A percentile compares a stretch with the other conserved stretches of the same genome.
Conservation (phyloP, 2,329 filamentous ascomycete species). For the Stagonosporopsis tanaceti region DNA sequence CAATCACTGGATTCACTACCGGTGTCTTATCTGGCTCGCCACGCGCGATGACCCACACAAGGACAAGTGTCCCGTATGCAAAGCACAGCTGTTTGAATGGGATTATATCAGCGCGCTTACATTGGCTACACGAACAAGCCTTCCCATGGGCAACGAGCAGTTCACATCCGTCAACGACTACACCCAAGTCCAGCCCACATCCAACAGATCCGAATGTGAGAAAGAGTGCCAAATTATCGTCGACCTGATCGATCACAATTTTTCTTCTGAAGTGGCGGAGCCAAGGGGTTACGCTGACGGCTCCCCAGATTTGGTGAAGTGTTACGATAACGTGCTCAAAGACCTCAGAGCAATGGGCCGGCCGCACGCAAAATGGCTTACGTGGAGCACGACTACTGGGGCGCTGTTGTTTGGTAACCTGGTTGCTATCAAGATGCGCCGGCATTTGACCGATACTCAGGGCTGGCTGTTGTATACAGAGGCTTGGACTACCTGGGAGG, state of each 20-base stretch:
- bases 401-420: slow-evolving; percentile 27
- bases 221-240: slow-evolving; percentile 28
- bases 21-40: slow-evolving; percentile 28
- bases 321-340: slow-evolving; percentile 20
- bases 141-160: slow-evolving; percentile 13
- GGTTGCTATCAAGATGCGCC: slow-evolving; percentile 32
- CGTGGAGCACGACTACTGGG: slow-evolving; percentile 18
- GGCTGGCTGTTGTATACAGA: slow-evolving; percentile 19
- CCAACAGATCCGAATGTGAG: slow-evolving; percentile 15
- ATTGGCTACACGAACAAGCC: slow-evolving; percentile 28
- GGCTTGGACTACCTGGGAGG: slow-evolving; percentile 29
- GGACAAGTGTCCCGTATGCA: slow-evolving; percentile 26
- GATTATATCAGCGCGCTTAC: slow-evolving; percentile 34
- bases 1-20: slow-evolving; percentile 38
- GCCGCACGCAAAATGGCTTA: slow-evolving; percentile 27
- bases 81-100: slow-evolving; percentile 27
- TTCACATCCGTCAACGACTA: neutral
- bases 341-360: slow-evolving; percentile 15
- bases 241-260: slow-evolving; percentile 6
- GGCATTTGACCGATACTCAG: slow-evolving; percentile 24
- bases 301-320: slow-evolving; percentile 23
- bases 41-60: neutral
- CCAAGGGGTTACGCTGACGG: slow-evolving; percentile 13
- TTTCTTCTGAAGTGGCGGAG: slow-evolving; percentile 6
- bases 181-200: neutral